phyloP scores from a whole-genome alignment of 305 asterid genomes.

The Fraxinus sp. region DNA sequence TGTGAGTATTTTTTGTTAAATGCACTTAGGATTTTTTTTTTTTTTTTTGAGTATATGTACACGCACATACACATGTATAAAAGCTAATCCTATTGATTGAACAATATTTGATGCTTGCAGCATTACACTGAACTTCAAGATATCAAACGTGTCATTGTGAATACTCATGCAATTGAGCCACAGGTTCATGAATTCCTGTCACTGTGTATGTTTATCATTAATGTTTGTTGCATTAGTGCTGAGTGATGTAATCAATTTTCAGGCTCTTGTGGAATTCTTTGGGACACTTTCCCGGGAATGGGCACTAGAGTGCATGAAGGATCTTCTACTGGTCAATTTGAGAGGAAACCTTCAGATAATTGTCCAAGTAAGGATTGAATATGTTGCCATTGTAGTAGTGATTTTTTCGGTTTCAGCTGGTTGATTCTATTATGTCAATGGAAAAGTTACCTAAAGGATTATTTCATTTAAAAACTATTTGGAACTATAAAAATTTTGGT shows the following conservation, averaged over 20 bases:
- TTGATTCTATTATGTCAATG: constrained; percentile 4
- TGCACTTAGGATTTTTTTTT: not conserved
- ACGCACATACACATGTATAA: not conserved
- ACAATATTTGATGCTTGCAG: constrained; percentile 46
- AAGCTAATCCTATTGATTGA: not conserved
- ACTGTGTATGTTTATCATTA: not conserved
- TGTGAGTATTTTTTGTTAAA: constrained; percentile 12
- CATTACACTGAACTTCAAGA: constrained; percentile 91
- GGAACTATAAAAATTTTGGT: constrained; percentile 4
- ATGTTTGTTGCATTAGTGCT: constrained; percentile 23
- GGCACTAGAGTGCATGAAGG: constrained; percentile 99
- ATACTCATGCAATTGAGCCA: constrained; percentile 99
- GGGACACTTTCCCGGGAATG: constrained; percentile 94
- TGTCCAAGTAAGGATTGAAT: constrained; percentile 70
- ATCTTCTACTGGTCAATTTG: constrained; percentile 87
- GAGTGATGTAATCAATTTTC: constrained; percentile 32
- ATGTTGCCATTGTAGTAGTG: not conserved
- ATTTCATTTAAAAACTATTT: not conserved
- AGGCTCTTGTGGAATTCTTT: constrained; percentile 93
- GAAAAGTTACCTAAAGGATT: not conserved
- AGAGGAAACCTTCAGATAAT: constrained; percentile 99
- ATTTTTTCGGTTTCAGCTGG: not conserved
- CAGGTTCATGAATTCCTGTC: constrained; percentile 53
- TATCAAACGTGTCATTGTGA: constrained; percentile 95
- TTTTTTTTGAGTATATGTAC: not conserved